phyloP scores from a whole-genome alignment of 257 asterid genomes.

The Solanum clarkiae region DNA sequence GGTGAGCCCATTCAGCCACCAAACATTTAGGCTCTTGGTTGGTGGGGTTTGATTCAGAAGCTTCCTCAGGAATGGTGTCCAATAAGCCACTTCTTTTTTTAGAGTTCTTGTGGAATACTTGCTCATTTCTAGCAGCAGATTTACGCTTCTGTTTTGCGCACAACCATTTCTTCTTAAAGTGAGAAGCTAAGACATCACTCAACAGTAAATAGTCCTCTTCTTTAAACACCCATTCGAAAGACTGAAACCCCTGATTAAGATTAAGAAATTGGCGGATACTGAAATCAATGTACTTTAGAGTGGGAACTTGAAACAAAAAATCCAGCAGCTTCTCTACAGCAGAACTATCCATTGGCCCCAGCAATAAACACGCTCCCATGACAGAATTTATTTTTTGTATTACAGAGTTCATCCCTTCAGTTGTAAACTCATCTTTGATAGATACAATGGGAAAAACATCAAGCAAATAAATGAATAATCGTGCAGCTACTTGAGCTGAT shows the following conservation, averaged over 20 bases:
- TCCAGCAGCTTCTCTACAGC: constrained; percentile 46
- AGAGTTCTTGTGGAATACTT: constrained; percentile 2
- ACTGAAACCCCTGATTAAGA: constrained; percentile 16
- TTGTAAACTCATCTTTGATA: constrained; percentile 14
- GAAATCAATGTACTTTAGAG: constrained; percentile 42
- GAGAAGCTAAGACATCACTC: constrained; percentile 53
- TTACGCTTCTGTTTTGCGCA: constrained; percentile 37
- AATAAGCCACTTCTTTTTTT: constrained; percentile 31
- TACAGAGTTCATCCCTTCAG: constrained; percentile 12
- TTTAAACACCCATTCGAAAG: constrained; percentile 48
- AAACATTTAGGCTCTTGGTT: constrained; percentile 31
- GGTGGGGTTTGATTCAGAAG: constrained; percentile 9
- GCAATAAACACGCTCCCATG: constrained; percentile 40
- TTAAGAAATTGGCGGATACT: constrained; percentile 39
- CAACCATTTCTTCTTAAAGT: constrained; percentile 74
- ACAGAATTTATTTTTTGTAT: constrained; percentile 42
- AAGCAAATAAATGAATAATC: constrained; percentile 46
- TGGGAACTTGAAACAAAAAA: constrained; percentile 48
- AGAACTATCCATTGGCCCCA: constrained; percentile 44
- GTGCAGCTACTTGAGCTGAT: constrained; percentile 61
- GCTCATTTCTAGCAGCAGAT: constrained; percentile 10
- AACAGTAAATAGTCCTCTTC: constrained; percentile 46
- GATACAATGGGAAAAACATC: constrained; percentile 18
- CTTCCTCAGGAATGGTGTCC: constrained; percentile 68
- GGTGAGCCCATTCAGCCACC: constrained; percentile 69